Base-by-base conservation (phyloP, 75 land plant species). In the Larix kaempferi region DNA sequence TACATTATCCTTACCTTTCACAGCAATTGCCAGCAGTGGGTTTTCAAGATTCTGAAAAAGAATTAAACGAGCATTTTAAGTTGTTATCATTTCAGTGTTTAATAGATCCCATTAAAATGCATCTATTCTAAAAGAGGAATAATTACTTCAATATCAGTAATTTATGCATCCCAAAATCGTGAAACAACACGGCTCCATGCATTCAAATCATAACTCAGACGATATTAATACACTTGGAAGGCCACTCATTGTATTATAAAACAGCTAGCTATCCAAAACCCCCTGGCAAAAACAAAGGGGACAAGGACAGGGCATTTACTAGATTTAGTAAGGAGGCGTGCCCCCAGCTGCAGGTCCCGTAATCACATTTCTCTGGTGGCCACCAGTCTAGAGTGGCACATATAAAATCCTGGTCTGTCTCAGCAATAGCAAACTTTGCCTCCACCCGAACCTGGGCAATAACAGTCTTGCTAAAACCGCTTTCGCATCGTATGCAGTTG, bases 351-450 rank as follows among this genome's bases (percentile, higher is more conserved):
- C 88, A 86, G 49, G 19, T 37, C 3, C 78, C 83, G 56, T 86
- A 86, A 78, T 86, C 83, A 35, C 93, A 91, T 62, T 91, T 89
- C 26, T 80, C 74, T 35, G 73, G 62, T 33, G 93, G 91, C 93
- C 93, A 91, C 89, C 91, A 91, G 74, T 91, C 93, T 15, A 91
- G 14, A 1, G 91, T 91, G 8, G 85, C 89, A 71, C 93, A 91
- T 2, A 91, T 66, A 60, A 89, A 86, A 21, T 66, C 64, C 19
- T 91, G 83, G 56, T 86, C 87, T 0, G 91, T 91, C 56, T 55
- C 71, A 10, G 77, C 88, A 19, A 89, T 84, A 57, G 79, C 62
- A 22, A 14, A 12, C 21, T 13, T 76, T 37, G 80, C 86, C 60
- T 84, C 73, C 61, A 90, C 76, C 21, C 61, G 71, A 77, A 86